Evolutionary conservation across 257 asterid species (phyloP), one percentile per base, ranked within the genome.

Genomic region (Forsythia viridissima): DNA sequence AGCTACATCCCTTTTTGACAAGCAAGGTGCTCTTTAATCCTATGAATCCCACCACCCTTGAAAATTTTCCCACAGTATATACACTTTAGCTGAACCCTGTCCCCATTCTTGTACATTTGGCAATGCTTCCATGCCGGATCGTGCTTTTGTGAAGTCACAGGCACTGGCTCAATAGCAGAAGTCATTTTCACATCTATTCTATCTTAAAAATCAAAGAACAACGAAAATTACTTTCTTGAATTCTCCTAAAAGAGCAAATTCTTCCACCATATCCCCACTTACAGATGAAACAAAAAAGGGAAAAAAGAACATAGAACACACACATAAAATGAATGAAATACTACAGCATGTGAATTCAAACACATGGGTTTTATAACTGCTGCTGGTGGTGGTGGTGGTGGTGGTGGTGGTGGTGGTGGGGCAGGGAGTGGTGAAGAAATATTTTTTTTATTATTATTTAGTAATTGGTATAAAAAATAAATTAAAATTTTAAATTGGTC

Each of bases 41-140:
- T 87, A 85, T 96, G 99, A 84, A 96, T 96, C 70, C 99, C 99
- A 72, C 98, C 98, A 71, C 98, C 99, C 81, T 95, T 95, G 77
- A 95, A 95, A 42, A 92, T 74, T 78, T 95, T 95, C 55, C 96
- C 97, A 80, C 99, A 96, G 82, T 93, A 96, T 39, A 91, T 71
- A 82, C 97, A 93, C 86, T 93, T 93, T 6, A 96, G 96, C 75
- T 93, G 97, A 55, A 91, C 91, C 84, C 82, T 91, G 43, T 90
- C 92, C 3, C 97, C 99, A 89, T 80, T 91, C 84, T 91, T 93
- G 46, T 82, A 92, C 99, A 96, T 92, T 80, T 93, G 89, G 77
- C 98, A 93, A 81, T 96, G 99, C 79, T 91, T 92, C 99, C 99
- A 96, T 12, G 99, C 98, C 2, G 99, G 99, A 63, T 96, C 99